Evolutionary conservation across 768 basidiomycete species (phyloP), one percentile per base, ranked within the genome.

Genomic region (Cystofilobasidium bisporidii): DNA sequence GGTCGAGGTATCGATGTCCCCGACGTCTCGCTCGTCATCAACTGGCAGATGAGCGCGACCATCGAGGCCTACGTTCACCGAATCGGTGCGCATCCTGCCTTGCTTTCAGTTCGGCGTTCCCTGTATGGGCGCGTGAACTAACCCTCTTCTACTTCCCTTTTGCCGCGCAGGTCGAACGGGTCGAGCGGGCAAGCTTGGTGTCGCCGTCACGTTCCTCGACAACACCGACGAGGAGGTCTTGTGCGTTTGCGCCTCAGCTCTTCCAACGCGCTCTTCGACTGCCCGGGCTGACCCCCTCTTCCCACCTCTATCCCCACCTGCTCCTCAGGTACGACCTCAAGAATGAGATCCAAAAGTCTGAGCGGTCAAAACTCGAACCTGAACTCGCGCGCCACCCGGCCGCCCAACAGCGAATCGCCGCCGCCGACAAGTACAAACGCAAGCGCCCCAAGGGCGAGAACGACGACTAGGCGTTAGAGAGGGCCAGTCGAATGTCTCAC

Each of bases 1-100:
- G 96, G 96, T 55, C 89, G 96, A 74, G 96, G 96, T 82, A 98
- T 98, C 77, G 96, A 99, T 78, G 94, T 99, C 17, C 89, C 91
- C 69, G 92, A 98, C 76, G 96, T 98, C 69, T 88, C 86, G 69
- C 81, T 96, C 61, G 94, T 98, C 70, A 86, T 98, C 81, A 98
- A 98, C 78, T 99, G 86, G 82, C 91, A 96, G 79, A 98, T 98
- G 94, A 85, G 92, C 8, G 85, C 83, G 72, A 90, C 88, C 26
- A 98, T 99, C 78, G 96, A 99, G 78, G 91, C 87, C 47, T 97
- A 96, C 75, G 91, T 98, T 56, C 94, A 98, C 78, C 87, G 94
- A 77, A 97, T 99, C 73, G 96, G 94, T 89, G 74, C 63, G 85
- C 76, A n/a, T 66, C 43, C 18, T 53, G n/a, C n/a, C n/a, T n/a